Conservation (phyloP, 2,329 filamentous ascomycete genomes). For the Sporothrix variecibatus region DNA sequence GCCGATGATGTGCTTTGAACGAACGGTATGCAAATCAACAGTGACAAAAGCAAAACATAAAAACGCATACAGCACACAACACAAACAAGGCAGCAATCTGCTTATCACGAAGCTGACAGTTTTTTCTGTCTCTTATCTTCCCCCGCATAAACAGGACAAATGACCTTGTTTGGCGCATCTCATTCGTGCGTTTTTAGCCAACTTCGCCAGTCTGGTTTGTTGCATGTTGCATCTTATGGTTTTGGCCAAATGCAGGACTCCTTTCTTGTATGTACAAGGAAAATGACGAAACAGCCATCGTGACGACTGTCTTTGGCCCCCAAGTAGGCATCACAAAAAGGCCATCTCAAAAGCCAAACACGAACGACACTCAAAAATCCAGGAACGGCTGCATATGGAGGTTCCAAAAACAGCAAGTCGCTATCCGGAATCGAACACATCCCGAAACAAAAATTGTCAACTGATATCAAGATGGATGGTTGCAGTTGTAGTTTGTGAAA, state of each 20-base stretch:
- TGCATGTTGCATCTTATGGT: conserved; percentile 1
- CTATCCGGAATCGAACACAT: not conserved
- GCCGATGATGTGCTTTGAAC: not conserved
- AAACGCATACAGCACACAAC: not conserved
- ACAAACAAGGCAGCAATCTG: not conserved
- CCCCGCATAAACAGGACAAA: not conserved
- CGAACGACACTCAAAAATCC: not conserved
- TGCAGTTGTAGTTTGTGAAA: not conserved
- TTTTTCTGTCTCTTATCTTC: not conserved
- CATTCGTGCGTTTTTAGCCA: not conserved
- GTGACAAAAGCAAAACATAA: not conserved
- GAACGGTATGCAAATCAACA: not conserved
- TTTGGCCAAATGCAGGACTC: conserved; percentile 7
- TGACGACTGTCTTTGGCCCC: conserved; percentile 7
- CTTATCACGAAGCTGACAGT: not conserved
- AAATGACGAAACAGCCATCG: conserved; percentile 13
- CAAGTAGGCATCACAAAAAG: not conserved
- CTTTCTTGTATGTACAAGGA: not conserved
- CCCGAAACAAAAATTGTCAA: not conserved
- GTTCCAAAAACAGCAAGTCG: not conserved
- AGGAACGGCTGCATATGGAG: not conserved
- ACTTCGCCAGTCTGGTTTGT: not conserved
- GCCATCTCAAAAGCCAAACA: not conserved
- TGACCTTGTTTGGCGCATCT: conserved; percentile 17
- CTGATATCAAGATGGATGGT: conserved; percentile 7